Evolutionary conservation across 2,329 filamentous ascomycete species (phyloP).

Genomic region (Aspergillus sp.): DNA sequence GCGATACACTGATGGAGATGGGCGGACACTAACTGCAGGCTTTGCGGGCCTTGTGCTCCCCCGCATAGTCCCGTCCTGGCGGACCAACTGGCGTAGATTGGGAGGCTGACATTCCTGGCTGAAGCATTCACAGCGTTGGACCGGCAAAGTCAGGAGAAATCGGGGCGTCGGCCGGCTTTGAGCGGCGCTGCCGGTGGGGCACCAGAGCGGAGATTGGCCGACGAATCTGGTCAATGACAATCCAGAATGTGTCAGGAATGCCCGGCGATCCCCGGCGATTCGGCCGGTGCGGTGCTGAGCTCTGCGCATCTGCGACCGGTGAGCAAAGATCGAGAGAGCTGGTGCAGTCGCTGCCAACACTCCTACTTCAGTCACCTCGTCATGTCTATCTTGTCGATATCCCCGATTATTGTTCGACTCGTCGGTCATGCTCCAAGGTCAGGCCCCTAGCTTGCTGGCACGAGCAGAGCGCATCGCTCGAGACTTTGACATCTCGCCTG

Average conservation of each 20-base stretch:
- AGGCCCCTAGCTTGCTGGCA: conserved; percentile 17
- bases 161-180: conserved; percentile 2
- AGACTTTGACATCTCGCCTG: conserved; percentile 15
- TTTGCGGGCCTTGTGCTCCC: conserved; percentile 5
- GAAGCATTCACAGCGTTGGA: neutral
- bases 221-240: no score
- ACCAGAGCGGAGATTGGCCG: neutral
- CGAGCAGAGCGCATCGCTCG: conserved; percentile 20
- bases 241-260: no score
- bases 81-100: neutral
- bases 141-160: conserved; percentile 3
- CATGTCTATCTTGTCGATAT: neutral
- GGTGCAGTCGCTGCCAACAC: neutral
- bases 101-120: neutral
- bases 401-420: neutral
- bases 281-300: neutral
- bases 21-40: conserved; percentile 8
- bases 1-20: neutral
- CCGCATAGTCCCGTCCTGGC: neutral
- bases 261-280: neutral
- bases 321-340: no score
- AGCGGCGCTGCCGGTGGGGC: neutral
- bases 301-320: no score
- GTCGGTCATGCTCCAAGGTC: conserved; percentile 6
- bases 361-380: neutral